Evolutionary conservation across 768 basidiomycete genomes (phyloP), one percentile per base, ranked within the genome.

Genomic region (Tylopilus vinaceipallidus): DNA sequence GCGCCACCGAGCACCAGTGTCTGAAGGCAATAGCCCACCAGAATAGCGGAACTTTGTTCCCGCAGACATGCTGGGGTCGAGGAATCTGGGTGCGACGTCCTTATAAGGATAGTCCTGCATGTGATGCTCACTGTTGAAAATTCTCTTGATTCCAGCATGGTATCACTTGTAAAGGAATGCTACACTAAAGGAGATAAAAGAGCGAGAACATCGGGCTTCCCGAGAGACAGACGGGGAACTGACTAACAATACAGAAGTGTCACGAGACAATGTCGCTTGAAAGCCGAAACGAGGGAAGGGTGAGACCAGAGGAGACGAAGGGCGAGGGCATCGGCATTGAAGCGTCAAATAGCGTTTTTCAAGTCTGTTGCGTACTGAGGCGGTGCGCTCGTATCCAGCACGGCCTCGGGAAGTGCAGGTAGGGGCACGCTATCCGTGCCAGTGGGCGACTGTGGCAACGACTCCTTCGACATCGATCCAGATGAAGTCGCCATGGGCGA

Each of bases 191-290:
- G n/a, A n/a, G n/a, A n/a, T n/a, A n/a, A n/a, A n/a, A n/a, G n/a
- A n/a, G n/a, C n/a, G n/a, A n/a, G n/a, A n/a, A n/a, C n/a, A n/a
- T n/a, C n/a, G n/a, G n/a, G n/a, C n/a, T n/a, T n/a, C n/a, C n/a
- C n/a, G n/a, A n/a, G 19, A 39, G 42, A 37, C 29, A 41, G 36
- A 19, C 27, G 22, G 44, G 27, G 34, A 26, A 44, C 37, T 23
- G 20, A 49, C 64, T 66, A 68, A 37, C 46, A 60, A 69, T 67
- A 69, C 67, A 66, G 35, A 49, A 53, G n/a, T 24, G 47, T 50
- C 22, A 6, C 45, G 42, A 47, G 33, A 8, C 42, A 38, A 53
- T 29, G 19, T n/a, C n/a, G n/a, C n/a, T n/a, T n/a, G n/a, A 45
- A 16, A 23, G 5, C 6, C 13, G 12, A 32, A 49, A 24, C 30